These are phyloP conservation scores for Pyrrhoderma noxium DNA, from an alignment of 1,284 basidiomycete species.

Conservation along the genomic window DNA sequence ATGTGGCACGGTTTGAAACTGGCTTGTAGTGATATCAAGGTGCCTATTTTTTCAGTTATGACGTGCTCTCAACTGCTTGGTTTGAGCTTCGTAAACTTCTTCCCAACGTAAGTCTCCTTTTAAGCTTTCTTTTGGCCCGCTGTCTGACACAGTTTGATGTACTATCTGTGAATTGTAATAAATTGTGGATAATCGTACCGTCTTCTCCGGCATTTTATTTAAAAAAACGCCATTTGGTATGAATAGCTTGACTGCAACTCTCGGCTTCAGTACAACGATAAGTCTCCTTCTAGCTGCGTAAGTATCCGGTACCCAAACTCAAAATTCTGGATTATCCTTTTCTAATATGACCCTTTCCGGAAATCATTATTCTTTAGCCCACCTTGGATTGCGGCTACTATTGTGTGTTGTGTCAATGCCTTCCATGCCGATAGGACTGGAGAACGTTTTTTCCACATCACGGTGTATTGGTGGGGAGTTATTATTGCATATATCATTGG, in stretches of 20 bases:
- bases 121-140: background rate
- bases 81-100: constrained; percentile 68
- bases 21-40: constrained; percentile 57
- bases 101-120: constrained; percentile 48
- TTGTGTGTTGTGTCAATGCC: constrained; percentile 30
- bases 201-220: too few relatives aligned
- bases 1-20: constrained; percentile 45
- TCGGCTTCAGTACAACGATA: constrained; percentile 30
- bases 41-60: constrained; percentile 52
- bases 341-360: too few relatives aligned
- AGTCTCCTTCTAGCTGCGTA: constrained; percentile 32
- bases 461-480: constrained; percentile 20
- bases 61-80: constrained; percentile 47
- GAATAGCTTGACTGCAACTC: constrained; percentile 30
- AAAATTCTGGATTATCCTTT: too few relatives aligned
- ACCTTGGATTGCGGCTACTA: constrained; percentile 25
- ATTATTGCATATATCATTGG: constrained; percentile 25
- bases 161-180: too few relatives aligned
- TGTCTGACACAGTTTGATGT: too few relatives aligned
- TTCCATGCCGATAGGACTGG: constrained; percentile 30
- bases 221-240: constrained; percentile 57
- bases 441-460: constrained; percentile 30
- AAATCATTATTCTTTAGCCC: constrained; percentile 17
- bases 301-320: constrained; percentile 17
- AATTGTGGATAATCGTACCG: too few relatives aligned